Percentiles rank a stretch among this genome's conserved stretches.
Conservation (phyloP, 2,329 filamentous ascomycete genomes). For the Paraphoma chrysanthemicola region DNA sequence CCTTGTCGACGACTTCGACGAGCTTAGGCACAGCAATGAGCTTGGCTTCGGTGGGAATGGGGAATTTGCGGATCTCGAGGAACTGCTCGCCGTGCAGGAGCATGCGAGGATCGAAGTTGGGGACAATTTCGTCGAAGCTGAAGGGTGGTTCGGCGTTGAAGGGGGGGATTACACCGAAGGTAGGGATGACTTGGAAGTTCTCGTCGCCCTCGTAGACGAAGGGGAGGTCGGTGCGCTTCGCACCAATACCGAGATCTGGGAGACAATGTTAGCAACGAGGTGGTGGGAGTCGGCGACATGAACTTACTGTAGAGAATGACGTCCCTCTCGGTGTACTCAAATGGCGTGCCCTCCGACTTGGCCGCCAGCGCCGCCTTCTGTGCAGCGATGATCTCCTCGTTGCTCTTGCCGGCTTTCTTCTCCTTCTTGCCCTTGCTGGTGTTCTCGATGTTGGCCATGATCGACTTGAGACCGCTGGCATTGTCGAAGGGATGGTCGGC, state of each 20-base stretch:
- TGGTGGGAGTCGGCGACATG: background rate
- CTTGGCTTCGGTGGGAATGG: conserved; percentile 82
- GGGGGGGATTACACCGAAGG: conserved; percentile 95
- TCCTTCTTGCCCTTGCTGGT: conserved; percentile 57
- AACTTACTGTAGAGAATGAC: conserved; percentile 81
- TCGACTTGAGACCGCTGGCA: conserved; percentile 78
- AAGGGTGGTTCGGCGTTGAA: conserved; percentile 86
- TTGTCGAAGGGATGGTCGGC: conserved; percentile 84
- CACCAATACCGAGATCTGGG: conserved; percentile 81
- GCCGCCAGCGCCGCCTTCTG: conserved; percentile 79
- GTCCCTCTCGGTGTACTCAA: conserved; percentile 84
- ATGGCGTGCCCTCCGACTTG: conserved; percentile 76
- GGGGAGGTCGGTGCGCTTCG: conserved; percentile 85
- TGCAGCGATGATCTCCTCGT: conserved; percentile 72
- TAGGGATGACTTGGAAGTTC: conserved; percentile 91
- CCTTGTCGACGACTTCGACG: conserved; percentile 96
- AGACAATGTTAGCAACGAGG: conserved; percentile 21
- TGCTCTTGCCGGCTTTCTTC: conserved; percentile 59
- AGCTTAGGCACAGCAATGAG: conserved; percentile 80
- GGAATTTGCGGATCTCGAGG: conserved; percentile 91
- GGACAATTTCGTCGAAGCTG: conserved; percentile 80
- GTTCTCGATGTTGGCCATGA: conserved; percentile 87
- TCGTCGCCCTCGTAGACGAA: conserved; percentile 91
- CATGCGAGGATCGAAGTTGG: conserved; percentile 99
- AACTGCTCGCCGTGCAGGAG: conserved; percentile 98